A percentile compares a stretch with the other conserved stretches of the same genome.
Evolutionary conservation across 768 basidiomycete genomes (phyloP).

Genomic region (Leccinum fibrillosum): DNA sequence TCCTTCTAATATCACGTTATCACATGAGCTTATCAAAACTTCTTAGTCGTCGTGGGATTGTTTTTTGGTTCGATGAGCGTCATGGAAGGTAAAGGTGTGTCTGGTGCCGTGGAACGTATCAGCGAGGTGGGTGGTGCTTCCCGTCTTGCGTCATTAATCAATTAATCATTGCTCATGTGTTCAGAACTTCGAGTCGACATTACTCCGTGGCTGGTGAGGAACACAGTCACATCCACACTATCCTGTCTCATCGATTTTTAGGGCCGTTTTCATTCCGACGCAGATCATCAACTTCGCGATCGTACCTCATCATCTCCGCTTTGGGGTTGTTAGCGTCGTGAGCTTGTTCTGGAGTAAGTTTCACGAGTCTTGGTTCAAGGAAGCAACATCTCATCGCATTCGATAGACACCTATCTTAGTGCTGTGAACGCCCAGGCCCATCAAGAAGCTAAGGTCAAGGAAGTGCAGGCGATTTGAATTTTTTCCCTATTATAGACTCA

Average conservation of each 20-base stretch:
- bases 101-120: slow-evolving; percentile 49
- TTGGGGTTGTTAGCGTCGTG: slow-evolving; percentile 71
- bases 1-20: slow-evolving; percentile 12
- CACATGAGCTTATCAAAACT: slow-evolving; percentile 2
- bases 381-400: background rate
- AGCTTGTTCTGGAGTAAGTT: slow-evolving; percentile 80
- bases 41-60: slow-evolving; percentile 41
- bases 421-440: slow-evolving; percentile 42
- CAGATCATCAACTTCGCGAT: slow-evolving; percentile 78
- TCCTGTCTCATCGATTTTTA: slow-evolving; percentile 16
- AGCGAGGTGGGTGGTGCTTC: slow-evolving; percentile 26
- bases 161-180: slow-evolving; percentile 9
- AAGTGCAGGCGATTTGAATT: background rate
- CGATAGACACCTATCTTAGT: slow-evolving; percentile 62
- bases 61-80: slow-evolving; percentile 78
- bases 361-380: background rate
- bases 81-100: slow-evolving; percentile 67
- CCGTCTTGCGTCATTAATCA: background rate
- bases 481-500: background rate
- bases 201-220: slow-evolving; percentile 71
- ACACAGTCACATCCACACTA: background rate
- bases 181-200: slow-evolving; percentile 68
- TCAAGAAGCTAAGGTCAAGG: slow-evolving; percentile 1
- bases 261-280: slow-evolving; percentile 73
- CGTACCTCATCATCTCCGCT: slow-evolving; percentile 73